Percentiles rank a stretch among this genome's conserved stretches.
These are phyloP conservation scores for Aphanoascus verrucosus DNA, from an alignment of 2,329 filamentous ascomycete genomes.

Conservation along the genomic window DNA sequence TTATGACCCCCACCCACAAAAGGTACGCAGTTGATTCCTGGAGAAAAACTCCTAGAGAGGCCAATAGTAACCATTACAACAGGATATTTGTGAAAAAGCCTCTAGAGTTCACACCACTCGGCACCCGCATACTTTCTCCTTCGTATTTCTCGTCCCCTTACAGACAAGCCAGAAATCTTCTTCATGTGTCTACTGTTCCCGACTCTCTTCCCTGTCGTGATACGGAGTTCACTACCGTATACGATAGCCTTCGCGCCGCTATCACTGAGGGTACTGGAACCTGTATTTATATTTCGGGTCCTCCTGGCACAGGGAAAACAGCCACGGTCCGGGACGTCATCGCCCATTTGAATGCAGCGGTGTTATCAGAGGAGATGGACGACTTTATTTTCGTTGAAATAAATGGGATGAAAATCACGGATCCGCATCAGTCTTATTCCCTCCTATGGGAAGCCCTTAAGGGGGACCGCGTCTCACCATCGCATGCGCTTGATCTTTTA, in stretches of 20 bases:
- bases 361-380: slow-evolving; percentile 80
- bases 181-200: slow-evolving; percentile 91
- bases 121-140: slow-evolving; percentile 71
- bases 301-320: slow-evolving; percentile 92
- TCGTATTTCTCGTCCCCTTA: slow-evolving; percentile 73
- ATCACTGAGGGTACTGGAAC: slow-evolving; percentile 88
- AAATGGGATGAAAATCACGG: slow-evolving; percentile 99
- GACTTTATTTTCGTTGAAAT: slow-evolving; percentile 99
- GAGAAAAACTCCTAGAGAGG: not conserved
- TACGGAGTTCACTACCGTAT: slow-evolving; percentile 81
- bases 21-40: slow-evolving; percentile 31
- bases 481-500: slow-evolving; percentile 80
- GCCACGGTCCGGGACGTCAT: slow-evolving; percentile 95
- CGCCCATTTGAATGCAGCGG: slow-evolving; percentile 74
- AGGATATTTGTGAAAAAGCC: slow-evolving; percentile 69
- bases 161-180: slow-evolving; percentile 72
- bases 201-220: slow-evolving; percentile 82
- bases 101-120: slow-evolving; percentile 90
- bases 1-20: slow-evolving; percentile 55
- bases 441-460: slow-evolving; percentile 93
- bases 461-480: slow-evolving; percentile 81
- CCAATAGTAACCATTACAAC: not conserved
- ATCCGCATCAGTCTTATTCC: slow-evolving; percentile 92
- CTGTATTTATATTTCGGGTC: slow-evolving; percentile 99
- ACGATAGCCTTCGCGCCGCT: slow-evolving; percentile 84